phyloP scores from a whole-genome alignment of 2,329 filamentous ascomycete genomes.

The Microdochium bolleyi region DNA sequence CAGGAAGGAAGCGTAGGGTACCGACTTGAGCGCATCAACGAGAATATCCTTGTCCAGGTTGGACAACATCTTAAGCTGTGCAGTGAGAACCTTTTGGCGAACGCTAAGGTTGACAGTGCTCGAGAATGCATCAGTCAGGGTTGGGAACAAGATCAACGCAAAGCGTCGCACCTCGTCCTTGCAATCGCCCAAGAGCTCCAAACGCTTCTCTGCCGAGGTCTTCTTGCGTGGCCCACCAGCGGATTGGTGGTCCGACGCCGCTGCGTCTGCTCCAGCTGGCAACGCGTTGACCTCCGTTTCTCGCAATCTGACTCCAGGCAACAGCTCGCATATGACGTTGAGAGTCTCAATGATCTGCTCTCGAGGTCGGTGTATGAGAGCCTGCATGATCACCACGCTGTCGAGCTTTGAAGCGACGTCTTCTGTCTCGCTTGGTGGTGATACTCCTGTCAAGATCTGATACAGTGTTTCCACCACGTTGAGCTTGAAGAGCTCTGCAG shows the following conservation, averaged over 20 bases:
- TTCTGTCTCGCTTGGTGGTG: conserved; percentile 71
- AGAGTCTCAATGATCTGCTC: conserved; percentile 97
- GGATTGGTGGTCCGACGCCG: conserved; percentile 31
- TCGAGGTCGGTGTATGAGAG: conserved; percentile 86
- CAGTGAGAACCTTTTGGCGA: conserved; percentile 86
- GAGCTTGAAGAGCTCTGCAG: conserved; percentile 87
- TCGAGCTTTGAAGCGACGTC: conserved; percentile 82
- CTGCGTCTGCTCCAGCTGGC: conserved; percentile 18
- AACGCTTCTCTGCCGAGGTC: conserved; percentile 66
- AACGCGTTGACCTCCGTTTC: conserved; percentile 29
- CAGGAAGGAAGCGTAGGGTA: conserved; percentile 92
- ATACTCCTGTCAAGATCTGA: conserved; percentile 93
- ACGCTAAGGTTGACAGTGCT: conserved; percentile 95
- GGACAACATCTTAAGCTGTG: conserved; percentile 97
- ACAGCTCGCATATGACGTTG: conserved; percentile 91
- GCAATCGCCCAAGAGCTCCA: conserved; percentile 77
- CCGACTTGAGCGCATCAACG: conserved; percentile 74
- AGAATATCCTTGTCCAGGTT: conserved; percentile 84
- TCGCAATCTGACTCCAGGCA: conserved; percentile 63
- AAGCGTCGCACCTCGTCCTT: conserved; percentile 84
- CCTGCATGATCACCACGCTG: conserved; percentile 97
- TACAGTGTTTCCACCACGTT: conserved; percentile 96
- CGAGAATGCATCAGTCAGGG: conserved; percentile 91
- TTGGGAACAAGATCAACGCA: conserved; percentile 86
- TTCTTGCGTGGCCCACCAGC: conserved; percentile 35